Evolutionary conservation across 208 protist genomes (phyloP), one percentile per base, ranked within the genome.

Genomic region (Trypanosoma platydactyli): DNA sequence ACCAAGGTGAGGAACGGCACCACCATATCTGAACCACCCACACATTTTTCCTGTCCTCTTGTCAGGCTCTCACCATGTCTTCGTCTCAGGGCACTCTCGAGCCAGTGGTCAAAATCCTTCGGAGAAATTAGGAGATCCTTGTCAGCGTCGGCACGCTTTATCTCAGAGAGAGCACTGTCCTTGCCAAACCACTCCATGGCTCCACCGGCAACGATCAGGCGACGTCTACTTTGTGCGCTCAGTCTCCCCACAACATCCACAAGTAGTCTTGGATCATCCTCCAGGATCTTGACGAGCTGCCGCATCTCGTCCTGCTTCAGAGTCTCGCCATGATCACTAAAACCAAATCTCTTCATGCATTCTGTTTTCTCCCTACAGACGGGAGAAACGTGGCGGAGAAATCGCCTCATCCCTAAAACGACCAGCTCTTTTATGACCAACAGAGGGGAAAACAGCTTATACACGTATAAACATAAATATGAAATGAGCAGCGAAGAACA

Each of bases 181-280:
- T 89, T 90, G 11, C 91, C 91, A 69, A 96, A 96, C 91, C 91
- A 96, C 73, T 96, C 88, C 81, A 94, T 91, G 25, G 91, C 88
- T 7, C 91, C 91, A 30, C 91, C 91, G 16, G 91, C 76, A 24
- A 96, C 84, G 25, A 96, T 73, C 50, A 96, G 74, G 3, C 88
- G 85, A 16, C 91, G 76, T 16, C 91, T 80, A 45, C 71, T 83
- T 51, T 91, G 68, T 29, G 91, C 82, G 30, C 93, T 77, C 46
- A 96, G 65, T 54, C 81, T 80, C 7, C 81, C 81, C 11, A 96
- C 74, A 51, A 94, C 77, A 50, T 92, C 86, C 64, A 91, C 84
- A 30, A 96, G 76, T 54, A 96, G 78, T 46, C 80, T 78, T 4
- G 87, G 88, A 57, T 94, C 84, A 56, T 87, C 86, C 61, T 96